Percentiles rank a stretch among this genome's conserved stretches.
Evolutionary conservation across 345 rosid genomes (phyloP).

Genomic region (Ricinus communis): DNA sequence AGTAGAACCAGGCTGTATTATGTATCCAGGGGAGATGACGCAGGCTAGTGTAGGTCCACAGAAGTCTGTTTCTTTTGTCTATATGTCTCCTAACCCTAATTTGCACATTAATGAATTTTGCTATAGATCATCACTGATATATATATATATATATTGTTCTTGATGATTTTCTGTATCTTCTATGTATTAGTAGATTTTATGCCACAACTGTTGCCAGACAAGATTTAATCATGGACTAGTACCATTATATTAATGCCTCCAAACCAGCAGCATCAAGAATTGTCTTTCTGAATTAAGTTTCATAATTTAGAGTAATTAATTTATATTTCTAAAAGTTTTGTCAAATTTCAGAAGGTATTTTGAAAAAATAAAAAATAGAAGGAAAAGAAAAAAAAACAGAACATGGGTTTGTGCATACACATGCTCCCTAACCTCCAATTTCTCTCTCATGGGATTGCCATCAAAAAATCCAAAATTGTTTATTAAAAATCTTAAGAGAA

Average conservation of each 20-base stretch:
- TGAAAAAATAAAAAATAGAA: no score
- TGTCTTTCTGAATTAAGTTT: neutral
- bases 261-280: neutral
- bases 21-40: slow-evolving; percentile 18
- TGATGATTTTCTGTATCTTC: neutral
- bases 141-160: no score
- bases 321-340: no score
- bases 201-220: neutral
- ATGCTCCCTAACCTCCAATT: neutral
- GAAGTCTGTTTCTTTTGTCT: slow-evolving; percentile 25
- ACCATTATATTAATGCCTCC: no score
- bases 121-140: no score
- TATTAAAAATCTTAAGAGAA: neutral
- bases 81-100: slow-evolving; percentile 14
- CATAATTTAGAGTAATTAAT: neutral
- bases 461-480: neutral
- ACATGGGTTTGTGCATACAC: neutral
- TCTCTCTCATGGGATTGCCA: slow-evolving; percentile 1
- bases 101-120: neutral
- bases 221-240: neutral
- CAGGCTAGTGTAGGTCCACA: slow-evolving; percentile 21
- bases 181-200: neutral
- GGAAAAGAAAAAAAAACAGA: neutral
- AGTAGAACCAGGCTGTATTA: slow-evolving; percentile 23
- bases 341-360: no score